These are phyloP conservation scores for Penicillium turbatum DNA, from an alignment of 495 filamentous ascomycete genomes.

Conservation along the genomic window DNA sequence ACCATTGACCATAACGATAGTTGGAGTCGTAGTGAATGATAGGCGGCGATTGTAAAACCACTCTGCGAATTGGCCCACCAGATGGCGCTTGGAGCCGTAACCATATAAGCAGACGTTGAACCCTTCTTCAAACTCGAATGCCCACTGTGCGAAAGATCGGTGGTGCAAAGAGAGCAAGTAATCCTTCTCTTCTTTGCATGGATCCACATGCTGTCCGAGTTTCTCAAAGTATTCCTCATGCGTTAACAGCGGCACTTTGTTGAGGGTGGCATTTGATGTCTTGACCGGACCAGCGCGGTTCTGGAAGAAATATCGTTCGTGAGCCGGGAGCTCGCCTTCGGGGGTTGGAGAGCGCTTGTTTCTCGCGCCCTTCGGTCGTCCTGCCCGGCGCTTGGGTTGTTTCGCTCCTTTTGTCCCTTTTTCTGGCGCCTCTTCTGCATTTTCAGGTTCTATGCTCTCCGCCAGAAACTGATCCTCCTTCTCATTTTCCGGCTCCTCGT, in stretches of 20 bases:
- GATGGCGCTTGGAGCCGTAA: conserved; percentile 78
- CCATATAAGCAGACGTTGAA: conserved; percentile 93
- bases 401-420: conserved; percentile 38
- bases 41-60: conserved; percentile 54
- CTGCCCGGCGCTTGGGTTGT: conserved; percentile 54
- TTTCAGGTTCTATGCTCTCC: conserved; percentile 34
- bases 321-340: conserved; percentile 70
- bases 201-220: conserved; percentile 61
- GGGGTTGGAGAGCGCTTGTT: conserved; percentile 75
- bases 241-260: conserved; percentile 69
- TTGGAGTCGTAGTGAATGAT: conserved; percentile 35
- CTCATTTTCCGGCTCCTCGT: conserved; percentile 24
- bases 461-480: conserved; percentile 38
- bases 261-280: conserved; percentile 82
- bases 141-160: conserved; percentile 84
- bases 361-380: conserved; percentile 54
- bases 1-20: conserved; percentile 84
- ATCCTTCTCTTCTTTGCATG: conserved; percentile 64
- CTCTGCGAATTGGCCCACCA: conserved; percentile 73
- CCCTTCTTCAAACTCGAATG: conserved; percentile 81
- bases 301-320: conserved; percentile 91
- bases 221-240: conserved; percentile 88
- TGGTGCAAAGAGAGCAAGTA: conserved; percentile 72
- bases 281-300: conserved; percentile 75
- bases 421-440: conserved; percentile 27